A percentile compares a stretch with the other conserved stretches of the same genome.
Conservation (phyloP, 768 basidiomycete species). For the Podaxis sp. region DNA sequence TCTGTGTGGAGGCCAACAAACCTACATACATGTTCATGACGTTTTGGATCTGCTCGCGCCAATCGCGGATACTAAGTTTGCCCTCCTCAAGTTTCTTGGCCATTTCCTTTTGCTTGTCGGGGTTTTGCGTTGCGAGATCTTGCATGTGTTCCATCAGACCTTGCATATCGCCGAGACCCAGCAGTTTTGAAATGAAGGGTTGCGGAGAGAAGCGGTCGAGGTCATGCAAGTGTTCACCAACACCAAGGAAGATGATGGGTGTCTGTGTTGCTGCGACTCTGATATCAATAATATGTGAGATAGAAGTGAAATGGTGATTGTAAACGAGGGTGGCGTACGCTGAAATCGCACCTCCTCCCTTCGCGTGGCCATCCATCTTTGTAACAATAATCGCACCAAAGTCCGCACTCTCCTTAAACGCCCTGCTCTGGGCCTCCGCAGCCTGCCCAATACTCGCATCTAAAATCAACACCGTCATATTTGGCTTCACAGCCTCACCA, state of each 20-base stretch:
- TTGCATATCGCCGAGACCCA: constrained; percentile 95
- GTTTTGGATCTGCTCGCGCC: constrained; percentile 96
- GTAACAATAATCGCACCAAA: constrained; percentile 99
- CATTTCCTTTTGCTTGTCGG: constrained; percentile 97
- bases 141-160: constrained; percentile 99
- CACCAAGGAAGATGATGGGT: constrained; percentile 97
- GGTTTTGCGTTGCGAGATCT: constrained; percentile 88
- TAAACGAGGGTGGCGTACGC: constrained; percentile 59
- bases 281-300: constrained; percentile 7
- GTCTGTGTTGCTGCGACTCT: constrained; percentile 99
- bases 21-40: constrained; percentile 91
- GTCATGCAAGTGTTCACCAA: constrained; percentile 97
- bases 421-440: constrained; percentile 92
- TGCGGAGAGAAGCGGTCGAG: constrained; percentile 94
- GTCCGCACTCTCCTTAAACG: constrained; percentile 96
- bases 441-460: constrained; percentile 99
- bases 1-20: neutral
- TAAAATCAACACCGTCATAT: constrained; percentile 93
- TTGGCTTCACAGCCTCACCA: constrained; percentile 86
- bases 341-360: constrained; percentile 98
- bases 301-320: constrained; percentile 13
- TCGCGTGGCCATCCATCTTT: constrained; percentile 99
- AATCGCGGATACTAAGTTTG: constrained; percentile 93
- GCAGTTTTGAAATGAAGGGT: constrained; percentile 94
- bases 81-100: constrained; percentile 97